Percentiles rank a stretch among this genome's conserved stretches.
Evolutionary conservation across 257 asterid species (phyloP).

Genomic region (Ocimum tenuiflorum): DNA sequence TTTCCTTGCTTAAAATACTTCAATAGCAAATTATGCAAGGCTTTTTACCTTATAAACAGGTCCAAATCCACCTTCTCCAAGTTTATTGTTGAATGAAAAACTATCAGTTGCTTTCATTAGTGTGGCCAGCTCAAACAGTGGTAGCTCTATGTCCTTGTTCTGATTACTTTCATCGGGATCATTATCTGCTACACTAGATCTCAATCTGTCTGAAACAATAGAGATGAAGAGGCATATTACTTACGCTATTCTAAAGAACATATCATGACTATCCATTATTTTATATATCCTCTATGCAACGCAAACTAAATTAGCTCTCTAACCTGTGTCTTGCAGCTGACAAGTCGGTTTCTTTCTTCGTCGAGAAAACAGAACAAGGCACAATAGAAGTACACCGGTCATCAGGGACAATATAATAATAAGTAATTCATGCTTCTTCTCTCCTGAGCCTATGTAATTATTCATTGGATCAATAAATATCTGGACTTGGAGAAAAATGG

Average conservation of each 20-base stretch:
- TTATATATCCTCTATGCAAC: too few species aligned
- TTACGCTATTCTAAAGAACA: too few species aligned
- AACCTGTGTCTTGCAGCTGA: not conserved
- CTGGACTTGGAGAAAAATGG: too few species aligned
- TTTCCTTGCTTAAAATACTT: not conserved
- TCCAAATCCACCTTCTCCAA: slow-evolving; percentile 59
- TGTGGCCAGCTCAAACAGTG: slow-evolving; percentile 26
- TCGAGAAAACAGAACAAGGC: not conserved
- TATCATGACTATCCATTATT: not conserved
- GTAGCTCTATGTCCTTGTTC: slow-evolving; percentile 27
- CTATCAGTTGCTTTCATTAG: slow-evolving; percentile 29
- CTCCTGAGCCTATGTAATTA: not conserved
- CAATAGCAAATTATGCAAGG: not conserved
- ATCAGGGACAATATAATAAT: not conserved
- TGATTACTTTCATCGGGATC: not conserved
- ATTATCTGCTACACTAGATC: not conserved
- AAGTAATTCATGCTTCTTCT: not conserved
- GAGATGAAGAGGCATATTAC: not conserved
- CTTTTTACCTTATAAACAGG: slow-evolving; percentile 49
- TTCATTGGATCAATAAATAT: too few species aligned
- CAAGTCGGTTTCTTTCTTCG: not conserved
- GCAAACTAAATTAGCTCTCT: not conserved
- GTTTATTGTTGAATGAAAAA: slow-evolving; percentile 34
- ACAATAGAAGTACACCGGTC: not conserved
- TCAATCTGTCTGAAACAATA: not conserved